Evolutionary conservation across 2,329 filamentous ascomycete species (phyloP), one percentile per base, ranked within the genome.

Genomic region (Elsinoe batatas): DNA sequence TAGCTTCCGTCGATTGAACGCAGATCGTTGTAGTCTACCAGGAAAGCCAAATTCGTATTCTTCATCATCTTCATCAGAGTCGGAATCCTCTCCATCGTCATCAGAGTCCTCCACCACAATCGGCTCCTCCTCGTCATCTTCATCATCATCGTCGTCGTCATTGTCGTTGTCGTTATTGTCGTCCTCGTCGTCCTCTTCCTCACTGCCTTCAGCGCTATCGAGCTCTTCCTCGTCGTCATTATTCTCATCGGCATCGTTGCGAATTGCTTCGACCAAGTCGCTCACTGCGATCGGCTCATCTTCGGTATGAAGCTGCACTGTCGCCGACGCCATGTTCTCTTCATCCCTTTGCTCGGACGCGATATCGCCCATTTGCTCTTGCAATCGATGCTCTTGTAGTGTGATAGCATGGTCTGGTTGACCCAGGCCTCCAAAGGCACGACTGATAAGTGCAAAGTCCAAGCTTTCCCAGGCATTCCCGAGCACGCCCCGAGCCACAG

Each of bases 371-470:
- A 78, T 75, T 8, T 61, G 62, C 42, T 64, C 64, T 18, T 58
- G 64, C 26, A 70, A 44, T 6, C 67, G 62, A 44, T 68, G 67
- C 60, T 79, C 78, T 57, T 72, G 69, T 0, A 68, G 69, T 46
- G 49, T 71, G 61, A 59, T 72, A 63, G 18, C 65, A 10, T 61
- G 66, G 38, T 76, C 62, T 1, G 69, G 67, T 11, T 74, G 70
- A 5, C 76, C 76, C n/a, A 78, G 65, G 0, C 82, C 82, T 32
- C 82, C 81, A 67, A 83, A 85, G 3, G 80, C 79, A 32, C 75
- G 74, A 62, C 83, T 81, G 17, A 82, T 76, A 59, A 76, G 76
- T 13, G 72, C 70, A 65, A 79, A 83, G 40, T 78, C 77, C 44
- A 85, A 71, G 2, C 73, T 75, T 58, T 76, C 75, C 0, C 74